Base-by-base conservation (phyloP, 768 basidiomycete genomes). In the Candolleomyces aberdarensis region DNA sequence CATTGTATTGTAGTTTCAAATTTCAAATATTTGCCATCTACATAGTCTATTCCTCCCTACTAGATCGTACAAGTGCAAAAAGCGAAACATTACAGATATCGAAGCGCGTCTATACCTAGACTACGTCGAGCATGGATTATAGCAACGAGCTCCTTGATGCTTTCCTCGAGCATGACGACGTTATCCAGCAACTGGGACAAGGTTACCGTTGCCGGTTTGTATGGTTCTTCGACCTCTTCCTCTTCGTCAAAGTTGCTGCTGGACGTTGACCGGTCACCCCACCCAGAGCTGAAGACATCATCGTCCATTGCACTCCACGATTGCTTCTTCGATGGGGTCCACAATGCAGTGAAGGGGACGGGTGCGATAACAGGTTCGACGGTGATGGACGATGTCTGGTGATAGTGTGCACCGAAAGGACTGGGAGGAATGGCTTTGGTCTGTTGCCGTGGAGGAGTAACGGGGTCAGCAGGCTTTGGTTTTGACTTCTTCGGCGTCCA, bases 101-200 rank as follows among this genome's bases (percentile, higher is more conserved):
- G 84, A 63, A 94, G 74, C 22, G 85, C 80, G 74, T 96, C 94
- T 63, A 96, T 90, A 9, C 94, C 94, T 57, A 96, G 74, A 73
- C 86, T 88, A 62, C 91, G 78, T 61, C 94, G 79, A 15, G 91
- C 92, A 73, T 92, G 88, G 56, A 95, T 84, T 64, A 94, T 88
- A 14, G 92, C 91, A 14, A 86, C 86, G 39, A 95, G 76, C 72
- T 98, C 96, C 75, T 98, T 98, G 69, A 98, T 89, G 62, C 88
- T 90, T 73, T 98, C 96, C 74, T 98, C 96, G 63, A 98, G 71
- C 44, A 98, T 87, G 32, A 98, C 94, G 32, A 96, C 89, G 69
- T 98, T 98, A 71, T 98, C 96, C 71, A 98, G 76, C 58, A 98
- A 71, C 63, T 84, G 87, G 49, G 92, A 94, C 56, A 98, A 78